Evolutionary conservation across 306 rosid species (phyloP).

Genomic region (Dryas octopetala): DNA sequence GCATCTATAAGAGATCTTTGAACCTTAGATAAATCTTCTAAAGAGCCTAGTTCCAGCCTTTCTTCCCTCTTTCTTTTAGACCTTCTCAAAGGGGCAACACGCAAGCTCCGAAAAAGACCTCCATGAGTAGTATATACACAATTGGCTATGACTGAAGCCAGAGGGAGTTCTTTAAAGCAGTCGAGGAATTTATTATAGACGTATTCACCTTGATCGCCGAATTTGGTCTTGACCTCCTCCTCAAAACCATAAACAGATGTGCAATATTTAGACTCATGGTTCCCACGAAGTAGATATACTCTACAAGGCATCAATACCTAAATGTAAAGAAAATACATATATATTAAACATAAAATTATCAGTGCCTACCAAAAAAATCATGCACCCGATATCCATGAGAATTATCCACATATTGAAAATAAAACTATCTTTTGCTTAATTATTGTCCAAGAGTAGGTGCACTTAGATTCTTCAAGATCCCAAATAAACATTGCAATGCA

Average conservation of each 20-base stretch:
- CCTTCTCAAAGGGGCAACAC: slow-evolving; percentile 37
- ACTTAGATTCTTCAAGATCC: not conserved
- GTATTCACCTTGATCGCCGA: slow-evolving; percentile 61
- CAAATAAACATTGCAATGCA: slow-evolving; percentile 9
- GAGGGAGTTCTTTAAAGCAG: slow-evolving; percentile 85
- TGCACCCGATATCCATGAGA: not conserved
- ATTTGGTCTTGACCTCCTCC: slow-evolving; percentile 69
- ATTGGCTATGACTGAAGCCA: slow-evolving; percentile 74
- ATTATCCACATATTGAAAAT: too few species aligned
- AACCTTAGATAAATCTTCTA: slow-evolving; percentile 64
- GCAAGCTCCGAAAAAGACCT: slow-evolving; percentile 74
- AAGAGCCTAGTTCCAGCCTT: slow-evolving; percentile 65
- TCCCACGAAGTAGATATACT: slow-evolving; percentile 87
- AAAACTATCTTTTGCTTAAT: not conserved
- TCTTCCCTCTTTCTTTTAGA: slow-evolving; percentile 52
- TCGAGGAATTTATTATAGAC: slow-evolving; percentile 68
- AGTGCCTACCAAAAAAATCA: not conserved
- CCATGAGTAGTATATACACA: slow-evolving; percentile 84
- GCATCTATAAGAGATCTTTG: slow-evolving; percentile 56
- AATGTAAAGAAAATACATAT: slow-evolving; percentile 16
- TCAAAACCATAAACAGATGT: slow-evolving; percentile 67
- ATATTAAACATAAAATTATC: not conserved
- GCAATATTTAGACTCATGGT: slow-evolving; percentile 73
- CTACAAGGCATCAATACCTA: slow-evolving; percentile 88
- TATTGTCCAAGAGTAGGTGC: not conserved